Conservation (phyloP, 106 monocot genomes). For the Apostasia shenzhenica region DNA sequence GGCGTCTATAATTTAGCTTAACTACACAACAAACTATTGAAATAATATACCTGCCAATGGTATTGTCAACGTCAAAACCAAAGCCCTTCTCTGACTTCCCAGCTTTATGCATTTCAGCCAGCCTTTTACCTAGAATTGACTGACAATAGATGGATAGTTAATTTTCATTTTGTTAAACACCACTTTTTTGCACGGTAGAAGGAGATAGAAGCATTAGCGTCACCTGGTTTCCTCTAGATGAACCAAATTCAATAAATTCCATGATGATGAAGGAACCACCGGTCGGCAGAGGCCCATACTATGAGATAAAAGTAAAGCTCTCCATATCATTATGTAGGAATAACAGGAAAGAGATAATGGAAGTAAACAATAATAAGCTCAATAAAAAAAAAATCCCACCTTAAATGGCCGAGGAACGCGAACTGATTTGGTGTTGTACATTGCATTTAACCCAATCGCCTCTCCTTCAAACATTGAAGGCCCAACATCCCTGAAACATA, state of each 20-base stretch:
- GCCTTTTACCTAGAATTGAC: conserved; percentile 73
- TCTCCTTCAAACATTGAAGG: conserved; percentile 95
- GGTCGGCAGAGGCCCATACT: conserved; percentile 68
- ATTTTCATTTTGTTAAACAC: background rate
- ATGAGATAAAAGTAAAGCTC: conserved; percentile 4
- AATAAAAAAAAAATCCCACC: conserved; percentile 20
- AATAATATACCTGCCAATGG: conserved; percentile 74
- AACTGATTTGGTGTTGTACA: conserved; percentile 81
- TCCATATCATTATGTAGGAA: background rate
- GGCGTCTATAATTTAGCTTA: no score
- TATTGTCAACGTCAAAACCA: conserved; percentile 88
- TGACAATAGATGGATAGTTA: conserved; percentile 26
- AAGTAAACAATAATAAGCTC: background rate
- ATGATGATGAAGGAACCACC: conserved; percentile 93
- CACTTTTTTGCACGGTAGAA: background rate
- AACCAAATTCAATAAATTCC: conserved; percentile 87
- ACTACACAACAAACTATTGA: background rate
- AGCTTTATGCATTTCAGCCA: conserved; percentile 98
- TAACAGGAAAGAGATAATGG: background rate
- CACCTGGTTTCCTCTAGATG: conserved; percentile 73
- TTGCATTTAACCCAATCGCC: conserved; percentile 67
- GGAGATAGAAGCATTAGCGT: background rate
- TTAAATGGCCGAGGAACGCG: conserved; percentile 90
- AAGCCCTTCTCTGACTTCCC: conserved; percentile 77
- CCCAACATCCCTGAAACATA: conserved; percentile 54